Conservation (phyloP, 140 eudicot species). For the Flaveria floridana region DNA sequence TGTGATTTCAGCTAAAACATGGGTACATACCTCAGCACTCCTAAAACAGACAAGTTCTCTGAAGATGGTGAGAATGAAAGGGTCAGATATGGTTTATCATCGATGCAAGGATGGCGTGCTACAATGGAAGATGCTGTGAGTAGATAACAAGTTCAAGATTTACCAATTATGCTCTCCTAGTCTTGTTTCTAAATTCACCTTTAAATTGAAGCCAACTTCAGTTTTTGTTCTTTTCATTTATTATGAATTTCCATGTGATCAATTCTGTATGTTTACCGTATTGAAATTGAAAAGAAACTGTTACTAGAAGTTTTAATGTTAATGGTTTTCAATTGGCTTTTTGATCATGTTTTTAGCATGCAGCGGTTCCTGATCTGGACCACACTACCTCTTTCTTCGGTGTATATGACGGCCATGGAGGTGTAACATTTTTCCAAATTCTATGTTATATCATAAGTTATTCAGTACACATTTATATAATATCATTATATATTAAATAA, state of each 20-base stretch:
- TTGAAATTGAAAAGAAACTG: neutral
- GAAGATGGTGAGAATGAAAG: constrained; percentile 84
- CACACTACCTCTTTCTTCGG: constrained; percentile 87
- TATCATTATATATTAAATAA: constrained; percentile 7
- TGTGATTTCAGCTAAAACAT: constrained; percentile 53
- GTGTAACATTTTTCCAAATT: constrained; percentile 32
- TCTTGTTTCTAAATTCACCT: too few relatives aligned
- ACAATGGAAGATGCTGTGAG: constrained; percentile 99
- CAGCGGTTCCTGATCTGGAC: constrained; percentile 80
- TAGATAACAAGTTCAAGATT: constrained; percentile 25
- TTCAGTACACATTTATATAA: neutral
- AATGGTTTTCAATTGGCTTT: neutral
- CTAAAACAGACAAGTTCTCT: constrained; percentile 89
- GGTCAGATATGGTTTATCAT: constrained; percentile 80
- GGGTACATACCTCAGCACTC: constrained; percentile 96
- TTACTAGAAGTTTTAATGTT: neutral
- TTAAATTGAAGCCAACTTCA: constrained; percentile 1
- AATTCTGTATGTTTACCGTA: neutral
- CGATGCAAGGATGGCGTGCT: constrained; percentile 99
- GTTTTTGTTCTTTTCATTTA: constrained; percentile 6
- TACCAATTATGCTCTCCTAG: neutral
- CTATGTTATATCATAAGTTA: constrained; percentile 1
- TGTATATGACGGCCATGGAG: constrained; percentile 98
- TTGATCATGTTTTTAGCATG: constrained; percentile 56
- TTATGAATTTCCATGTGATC: neutral